Evolutionary conservation across 208 protist species (phyloP).

Genomic region (Trichomonas gallinae): DNA sequence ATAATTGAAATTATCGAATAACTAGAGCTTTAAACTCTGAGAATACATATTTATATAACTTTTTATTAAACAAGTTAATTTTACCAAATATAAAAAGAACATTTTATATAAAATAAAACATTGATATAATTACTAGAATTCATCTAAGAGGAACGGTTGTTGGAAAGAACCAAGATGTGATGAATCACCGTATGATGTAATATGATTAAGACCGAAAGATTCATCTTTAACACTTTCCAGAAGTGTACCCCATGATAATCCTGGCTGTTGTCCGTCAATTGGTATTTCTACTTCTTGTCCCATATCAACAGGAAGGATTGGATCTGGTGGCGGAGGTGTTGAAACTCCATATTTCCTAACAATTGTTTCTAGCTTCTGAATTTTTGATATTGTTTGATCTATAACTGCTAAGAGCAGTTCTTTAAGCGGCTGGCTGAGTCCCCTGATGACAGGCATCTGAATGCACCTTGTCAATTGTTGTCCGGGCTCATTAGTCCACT

Average conservation of each 20-base stretch:
- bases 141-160: background rate
- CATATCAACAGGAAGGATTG: background rate
- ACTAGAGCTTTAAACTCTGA: no score
- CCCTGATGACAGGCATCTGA: background rate
- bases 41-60: no score
- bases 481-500: background rate
- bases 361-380: background rate
- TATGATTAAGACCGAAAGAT: background rate
- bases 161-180: background rate
- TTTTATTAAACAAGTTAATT: no score
- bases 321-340: background rate
- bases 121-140: background rate
- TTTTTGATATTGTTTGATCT: background rate
- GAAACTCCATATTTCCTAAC: background rate
- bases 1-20: no score
- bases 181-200: slow-evolving; percentile 9
- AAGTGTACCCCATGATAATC: background rate
- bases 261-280: background rate
- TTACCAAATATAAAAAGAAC: no score
- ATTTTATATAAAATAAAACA: background rate
- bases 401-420: background rate
- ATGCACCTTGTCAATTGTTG: background rate
- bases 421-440: background rate
- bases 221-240: background rate
- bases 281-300: background rate